Evolutionary conservation across 257 asterid species (phyloP), one percentile per base, ranked within the genome.

Genomic region (Solanum lignicaule): DNA sequence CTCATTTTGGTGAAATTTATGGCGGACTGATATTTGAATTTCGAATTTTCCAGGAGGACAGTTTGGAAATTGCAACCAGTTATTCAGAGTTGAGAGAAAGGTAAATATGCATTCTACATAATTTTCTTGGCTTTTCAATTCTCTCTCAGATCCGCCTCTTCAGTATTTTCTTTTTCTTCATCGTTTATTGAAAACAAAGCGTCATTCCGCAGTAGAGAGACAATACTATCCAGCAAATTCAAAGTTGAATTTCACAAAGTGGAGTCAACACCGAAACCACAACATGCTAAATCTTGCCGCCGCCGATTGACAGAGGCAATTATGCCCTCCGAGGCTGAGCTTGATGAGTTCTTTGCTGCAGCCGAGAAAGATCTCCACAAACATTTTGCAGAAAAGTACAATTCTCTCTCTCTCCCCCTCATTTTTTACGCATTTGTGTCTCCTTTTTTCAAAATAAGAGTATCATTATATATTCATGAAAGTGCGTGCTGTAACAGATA

Each of bases 301-400:
- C 87, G 58, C 29, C 73, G 52, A 20, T 52, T 88, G 9, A 41
- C 74, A 20, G 83, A 78, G 73, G 90, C 76, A 87, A 93, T 88
- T 86, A 89, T 89, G 89, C 96, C 96, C 2, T 90, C 93, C 0
- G 91, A 82, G 20, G 91, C 88, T 60, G 98, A 95, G 36, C 83
- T 95, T 7, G 95, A 93, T 62, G 94, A 89, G 10, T 94, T 94
- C 89, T 95, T 95, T 89, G 84, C 92, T 21, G 87, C 88, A 23
- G 95, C 95, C 20, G 95, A 95, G 87, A 90, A 90, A 52, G 87
- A 91, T 31, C 85, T 91, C 86, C 94, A 88, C 86, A 81, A 91
- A 87, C 86, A 88, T 52, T 93, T 93, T 91, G 48, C 91, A 1
- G 90, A 90, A 68, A 93, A 91, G 98, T 95, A 93, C 29, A 38